Percentiles rank a stretch among this genome's conserved stretches.
Conservation (phyloP, 2,329 filamentous ascomycete genomes). For the Xylariaceae sp. region DNA sequence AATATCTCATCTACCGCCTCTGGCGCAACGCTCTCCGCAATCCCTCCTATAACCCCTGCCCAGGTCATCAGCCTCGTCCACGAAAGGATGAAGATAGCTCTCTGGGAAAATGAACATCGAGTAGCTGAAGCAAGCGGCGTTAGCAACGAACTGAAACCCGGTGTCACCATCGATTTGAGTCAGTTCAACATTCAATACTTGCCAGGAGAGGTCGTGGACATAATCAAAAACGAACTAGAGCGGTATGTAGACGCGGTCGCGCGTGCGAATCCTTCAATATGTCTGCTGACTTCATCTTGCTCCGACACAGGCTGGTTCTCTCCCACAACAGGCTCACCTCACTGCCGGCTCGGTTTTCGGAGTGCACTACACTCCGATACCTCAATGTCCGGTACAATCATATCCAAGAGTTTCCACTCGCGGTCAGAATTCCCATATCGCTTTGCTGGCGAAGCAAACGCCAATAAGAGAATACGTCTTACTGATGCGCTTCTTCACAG, state of each 20-base stretch:
- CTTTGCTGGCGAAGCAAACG: constrained; percentile 9
- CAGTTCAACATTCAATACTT: constrained; percentile 68
- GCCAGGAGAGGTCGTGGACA: constrained; percentile 69
- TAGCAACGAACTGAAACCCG: constrained; percentile 60
- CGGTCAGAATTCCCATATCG: constrained; percentile 40
- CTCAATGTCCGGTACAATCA: constrained; percentile 75
- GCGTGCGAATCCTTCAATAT: constrained; percentile 1
- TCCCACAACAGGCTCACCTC: constrained; percentile 73
- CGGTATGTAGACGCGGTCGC: too few relatives aligned
- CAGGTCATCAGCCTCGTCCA: constrained; percentile 63
- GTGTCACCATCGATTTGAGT: constrained; percentile 74
- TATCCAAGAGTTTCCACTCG: constrained; percentile 58
- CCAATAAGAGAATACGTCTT: neutral
- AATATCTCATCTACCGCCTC: constrained; percentile 31
- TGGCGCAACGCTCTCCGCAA: constrained; percentile 46
- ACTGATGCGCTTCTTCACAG: constrained; percentile 43
- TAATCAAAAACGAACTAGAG: constrained; percentile 70
- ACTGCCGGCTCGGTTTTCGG: constrained; percentile 67
- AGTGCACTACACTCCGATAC: constrained; percentile 74
- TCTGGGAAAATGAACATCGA: constrained; percentile 62
- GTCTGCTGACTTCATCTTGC: constrained; percentile 23
- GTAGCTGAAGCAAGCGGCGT: constrained; percentile 56
- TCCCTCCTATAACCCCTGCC: constrained; percentile 52
- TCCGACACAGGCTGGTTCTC: constrained; percentile 59
- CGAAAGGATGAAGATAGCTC: constrained; percentile 63